These are phyloP conservation scores for Aquilaria malaccensis DNA, from an alignment of 345 rosid genomes.

Conservation along the genomic window DNA sequence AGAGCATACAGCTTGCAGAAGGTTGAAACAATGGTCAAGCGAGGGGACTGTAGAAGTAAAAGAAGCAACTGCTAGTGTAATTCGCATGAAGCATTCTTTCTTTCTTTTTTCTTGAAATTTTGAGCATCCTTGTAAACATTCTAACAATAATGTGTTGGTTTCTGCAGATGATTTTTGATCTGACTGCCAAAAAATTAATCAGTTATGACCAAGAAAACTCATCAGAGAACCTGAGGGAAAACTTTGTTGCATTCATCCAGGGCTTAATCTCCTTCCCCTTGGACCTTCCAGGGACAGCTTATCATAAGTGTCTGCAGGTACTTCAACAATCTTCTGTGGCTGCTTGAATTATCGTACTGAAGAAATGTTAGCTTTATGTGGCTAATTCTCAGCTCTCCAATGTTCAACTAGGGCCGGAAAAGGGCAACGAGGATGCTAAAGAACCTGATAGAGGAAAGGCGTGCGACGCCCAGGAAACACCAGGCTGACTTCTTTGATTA, in stretches of 20 bases:
- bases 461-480: slow-evolving; percentile 38
- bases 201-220: slow-evolving; percentile 72
- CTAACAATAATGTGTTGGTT: slow-evolving; percentile 6
- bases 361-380: neutral
- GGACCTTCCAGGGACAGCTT: slow-evolving; percentile 92
- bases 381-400: neutral
- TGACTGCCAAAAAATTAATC: slow-evolving; percentile 88
- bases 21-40: slow-evolving; percentile 52
- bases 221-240: slow-evolving; percentile 71
- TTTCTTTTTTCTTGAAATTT: neutral
- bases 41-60: slow-evolving; percentile 53
- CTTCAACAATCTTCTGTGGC: neutral
- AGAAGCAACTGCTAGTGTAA: slow-evolving; percentile 77
- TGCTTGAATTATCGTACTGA: neutral
- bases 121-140: slow-evolving; percentile 1
- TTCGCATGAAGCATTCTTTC: slow-evolving; percentile 8
- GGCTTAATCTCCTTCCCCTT: slow-evolving; percentile 94
- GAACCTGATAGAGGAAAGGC: slow-evolving; percentile 65
- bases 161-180: slow-evolving; percentile 78
- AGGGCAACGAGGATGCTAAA: slow-evolving; percentile 79
- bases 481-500: slow-evolving; percentile 72
- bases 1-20: slow-evolving; percentile 40
- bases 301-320: slow-evolving; percentile 88
- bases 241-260: slow-evolving; percentile 75
- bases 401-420: slow-evolving; percentile 71